These are phyloP conservation scores for Aphanomyces stellatus DNA, from an alignment of 352 stramenopile species.

Conservation along the genomic window DNA sequence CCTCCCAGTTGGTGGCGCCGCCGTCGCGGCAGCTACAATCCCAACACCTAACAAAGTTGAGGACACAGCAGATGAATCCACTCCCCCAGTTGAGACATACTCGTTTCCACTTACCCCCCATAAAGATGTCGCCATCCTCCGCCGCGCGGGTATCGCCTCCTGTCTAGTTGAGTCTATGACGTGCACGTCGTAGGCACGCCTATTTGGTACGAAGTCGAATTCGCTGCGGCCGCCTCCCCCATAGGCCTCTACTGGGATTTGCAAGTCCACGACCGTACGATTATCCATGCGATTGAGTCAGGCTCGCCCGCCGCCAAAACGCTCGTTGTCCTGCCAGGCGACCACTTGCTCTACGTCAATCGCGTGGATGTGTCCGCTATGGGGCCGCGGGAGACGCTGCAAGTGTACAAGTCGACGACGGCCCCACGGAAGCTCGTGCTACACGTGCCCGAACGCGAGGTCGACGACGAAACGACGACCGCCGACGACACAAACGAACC, in stretches of 20 bases:
- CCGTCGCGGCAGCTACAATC: neutral
- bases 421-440: neutral
- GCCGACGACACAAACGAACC: neutral
- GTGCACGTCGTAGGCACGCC: too few relatives aligned
- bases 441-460: neutral
- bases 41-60: too few relatives aligned
- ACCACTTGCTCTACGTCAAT: conserved; percentile 60
- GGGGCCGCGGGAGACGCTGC: conserved; percentile 39
- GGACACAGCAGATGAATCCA: too few relatives aligned
- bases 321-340: conserved; percentile 39
- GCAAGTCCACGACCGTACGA: conserved; percentile 32
- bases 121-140: neutral
- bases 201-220: conserved; percentile 63
- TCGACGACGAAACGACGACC: neutral
- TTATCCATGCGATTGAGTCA: conserved; percentile 52
- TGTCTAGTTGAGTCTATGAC: too few relatives aligned
- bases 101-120: neutral
- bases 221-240: conserved; percentile 33
- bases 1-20: neutral
- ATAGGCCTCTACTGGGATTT: conserved; percentile 71
- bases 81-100: too few relatives aligned
- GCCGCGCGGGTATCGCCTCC: neutral
- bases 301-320: conserved; percentile 36
- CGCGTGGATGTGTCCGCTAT: conserved; percentile 51
- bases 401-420: conserved; percentile 25